A percentile compares a stretch with the other conserved stretches of the same genome.
phyloP scores from a whole-genome alignment of 345 rosid species.

The Hevea brasiliensis region DNA sequence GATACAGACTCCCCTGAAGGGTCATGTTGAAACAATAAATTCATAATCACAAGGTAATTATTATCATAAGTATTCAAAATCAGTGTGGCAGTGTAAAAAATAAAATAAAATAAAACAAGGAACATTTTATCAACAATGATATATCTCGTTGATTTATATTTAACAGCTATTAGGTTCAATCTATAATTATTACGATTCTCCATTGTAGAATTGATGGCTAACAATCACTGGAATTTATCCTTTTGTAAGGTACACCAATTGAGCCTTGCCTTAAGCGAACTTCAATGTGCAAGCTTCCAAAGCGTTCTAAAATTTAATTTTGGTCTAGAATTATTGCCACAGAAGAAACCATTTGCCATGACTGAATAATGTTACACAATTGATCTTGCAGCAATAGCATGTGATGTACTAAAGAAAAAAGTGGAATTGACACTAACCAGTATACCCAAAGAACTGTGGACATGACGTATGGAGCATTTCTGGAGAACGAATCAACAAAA shows the following conservation, averaged over 20 bases:
- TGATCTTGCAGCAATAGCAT: neutral
- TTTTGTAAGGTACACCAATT: slow-evolving; percentile 4
- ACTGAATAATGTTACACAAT: neutral
- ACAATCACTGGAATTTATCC: neutral
- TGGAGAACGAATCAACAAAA: slow-evolving; percentile 63
- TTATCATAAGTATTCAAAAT: neutral
- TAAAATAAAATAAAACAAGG: neutral
- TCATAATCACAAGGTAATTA: slow-evolving; percentile 13
- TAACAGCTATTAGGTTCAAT: too few relatives aligned
- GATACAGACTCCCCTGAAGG: slow-evolving; percentile 79
- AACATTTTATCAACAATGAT: neutral
- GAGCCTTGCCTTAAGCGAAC: slow-evolving; percentile 1
- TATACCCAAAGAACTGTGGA: slow-evolving; percentile 85
- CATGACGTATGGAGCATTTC: slow-evolving; percentile 55
- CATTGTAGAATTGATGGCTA: neutral
- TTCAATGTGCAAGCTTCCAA: slow-evolving; percentile 9
- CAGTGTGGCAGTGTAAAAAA: neutral
- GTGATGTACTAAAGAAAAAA: slow-evolving; percentile 13
- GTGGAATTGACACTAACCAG: slow-evolving; percentile 50
- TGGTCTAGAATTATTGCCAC: neutral
- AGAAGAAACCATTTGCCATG: slow-evolving; percentile 5
- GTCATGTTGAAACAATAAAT: slow-evolving; percentile 18
- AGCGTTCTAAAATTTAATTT: neutral
- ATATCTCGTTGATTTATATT: neutral
- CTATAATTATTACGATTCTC: neutral